Base-by-base conservation (phyloP, 2,329 filamentous ascomycete species). In the Tolypocladium guangdongense region DNA sequence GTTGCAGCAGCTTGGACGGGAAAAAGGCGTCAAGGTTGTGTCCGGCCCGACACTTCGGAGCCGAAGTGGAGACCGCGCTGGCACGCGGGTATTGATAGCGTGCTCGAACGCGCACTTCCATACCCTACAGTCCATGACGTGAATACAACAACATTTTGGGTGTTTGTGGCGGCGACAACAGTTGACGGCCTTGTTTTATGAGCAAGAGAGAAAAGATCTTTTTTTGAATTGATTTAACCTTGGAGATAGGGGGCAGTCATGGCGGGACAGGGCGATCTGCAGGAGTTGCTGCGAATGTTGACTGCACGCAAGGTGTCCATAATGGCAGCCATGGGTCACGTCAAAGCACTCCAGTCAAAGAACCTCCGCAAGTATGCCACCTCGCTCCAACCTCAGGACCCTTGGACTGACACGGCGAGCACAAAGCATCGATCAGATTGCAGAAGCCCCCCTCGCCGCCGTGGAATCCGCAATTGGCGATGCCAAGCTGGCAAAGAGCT, bases 201-300 rank as follows among this genome's bases (percentile, higher is more conserved):
- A n/a, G 10, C 10, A 5, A 18, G 8, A 47, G 27, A 33, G 27
- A 20, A 5, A 11, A n/a, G n/a, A n/a, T n/a, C n/a, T 5, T 16
- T 8, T 8, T 2, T 2, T 7, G 32, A 2, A 4, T n/a, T n/a
- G 43, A 32, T 5, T 32, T 5, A 12, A 1, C 7, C 18, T 14
- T 20, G 18, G 18, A 8, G 11, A 18, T 20, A 11, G 11, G n/a
- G 14, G 14, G 20, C 38, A 38, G 47, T n/a, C 36, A 82, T 82
- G 79, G 73, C 78, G 8, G 71, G 76, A 1, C 78, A 82, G 57
- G 74, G 79, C 55, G 81, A 84, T 58, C 66, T 84, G 24, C 80
- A 84, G 59, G 81, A 82, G 61, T 74, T 84, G 18, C 71, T 84
- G 52, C 79, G 80, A 48, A 72, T 84, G 52, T 69, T 84, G 59